Base-by-base conservation (phyloP, 345 rosid genomes). In the Pugionium cornutum region DNA sequence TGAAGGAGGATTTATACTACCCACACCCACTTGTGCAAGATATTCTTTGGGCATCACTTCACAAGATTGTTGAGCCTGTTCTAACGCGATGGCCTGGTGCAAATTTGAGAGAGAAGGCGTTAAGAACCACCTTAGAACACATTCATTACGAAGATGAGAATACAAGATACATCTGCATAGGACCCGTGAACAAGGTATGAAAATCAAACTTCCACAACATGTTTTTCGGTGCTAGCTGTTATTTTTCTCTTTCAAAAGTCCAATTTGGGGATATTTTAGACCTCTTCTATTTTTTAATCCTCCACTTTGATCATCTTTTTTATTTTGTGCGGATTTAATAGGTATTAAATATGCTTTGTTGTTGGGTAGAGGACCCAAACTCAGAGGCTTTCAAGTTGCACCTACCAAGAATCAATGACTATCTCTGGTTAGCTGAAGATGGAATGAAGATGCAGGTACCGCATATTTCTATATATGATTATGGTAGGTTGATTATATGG, bases 401-500 rank as follows among this genome's bases (percentile, higher is more conserved):
- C 74, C 80, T 94, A 69, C 91, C 95, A 54, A 82, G 99, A 79
- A 63, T 94, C 57, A 30, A 83, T 69, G 99, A 94, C 75, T 91
- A 79, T 72, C 79, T 94, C 41, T 94, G 99, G 99, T 3, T 91
- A 66, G 97, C 99, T 58, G 97, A 94, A 84, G 99, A 94, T 83
- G 99, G 99, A 72, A 88, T 91, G 99, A 94, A 94, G 87, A 85
- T 94, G 96, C 95, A 91, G 99, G 97, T 86, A 55, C 58, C 29
- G 28, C 34, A 35, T 57, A 40, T 47, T 69, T 56, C 34, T 68
- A 35, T 11, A 42, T 58, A 37, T 47, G 58, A 61, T 61, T 45
- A 60, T 41, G 46, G 7, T 67, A 27, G 10, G 58, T 66, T 43
- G 8, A 54, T 44, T 53, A 18, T 30, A 40, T 27, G 43, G 58